phyloP scores from a whole-genome alignment of 805 yeast genomes.

The Candida stauntonica region DNA sequence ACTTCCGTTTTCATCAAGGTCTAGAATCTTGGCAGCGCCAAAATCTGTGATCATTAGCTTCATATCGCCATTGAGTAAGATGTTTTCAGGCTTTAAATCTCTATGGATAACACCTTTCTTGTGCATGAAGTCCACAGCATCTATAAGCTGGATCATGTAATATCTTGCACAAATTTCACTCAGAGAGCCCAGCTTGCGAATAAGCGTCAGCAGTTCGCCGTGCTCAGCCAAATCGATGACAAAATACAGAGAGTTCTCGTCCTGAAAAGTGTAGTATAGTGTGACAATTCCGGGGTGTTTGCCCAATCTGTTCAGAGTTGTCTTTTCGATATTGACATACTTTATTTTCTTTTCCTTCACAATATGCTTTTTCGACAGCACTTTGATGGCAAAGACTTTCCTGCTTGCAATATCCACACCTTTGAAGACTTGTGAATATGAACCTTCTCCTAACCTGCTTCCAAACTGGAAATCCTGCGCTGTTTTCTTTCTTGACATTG shows the following conservation, averaged over 20 bases:
- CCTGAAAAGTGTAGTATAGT: slow-evolving; percentile 91
- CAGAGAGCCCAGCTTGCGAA: slow-evolving; percentile 72
- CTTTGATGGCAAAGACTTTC: slow-evolving; percentile 84
- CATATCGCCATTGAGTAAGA: slow-evolving; percentile 78
- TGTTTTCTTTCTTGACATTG: slow-evolving; percentile 41
- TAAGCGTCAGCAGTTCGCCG: slow-evolving; percentile 84
- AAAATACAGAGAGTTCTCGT: slow-evolving; percentile 78
- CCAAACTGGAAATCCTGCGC: slow-evolving; percentile 81
- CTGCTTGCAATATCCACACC: slow-evolving; percentile 73
- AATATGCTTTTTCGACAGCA: slow-evolving; percentile 86
- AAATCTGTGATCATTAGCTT: slow-evolving; percentile 91
- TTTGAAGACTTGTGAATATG: slow-evolving; percentile 88
- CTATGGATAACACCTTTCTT: slow-evolving; percentile 87
- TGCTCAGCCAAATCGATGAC: slow-evolving; percentile 92
- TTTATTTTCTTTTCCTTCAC: slow-evolving; percentile 92
- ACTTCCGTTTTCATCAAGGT: slow-evolving; percentile 17
- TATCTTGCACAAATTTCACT: slow-evolving; percentile 73
- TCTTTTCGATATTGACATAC: slow-evolving; percentile 93
- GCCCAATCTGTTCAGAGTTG: slow-evolving; percentile 80
- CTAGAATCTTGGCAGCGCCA: slow-evolving; percentile 89
- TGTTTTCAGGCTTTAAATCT: slow-evolving; percentile 93
- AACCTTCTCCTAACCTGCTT: slow-evolving; percentile 87
- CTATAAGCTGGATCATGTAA: slow-evolving; percentile 84
- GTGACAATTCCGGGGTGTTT: slow-evolving; percentile 94
- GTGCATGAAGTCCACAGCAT: slow-evolving; percentile 86